A percentile compares a stretch with the other conserved stretches of the same genome.
Evolutionary conservation across 2,329 filamentous ascomycete genomes (phyloP).

Genomic region (Aureobasidium lini): DNA sequence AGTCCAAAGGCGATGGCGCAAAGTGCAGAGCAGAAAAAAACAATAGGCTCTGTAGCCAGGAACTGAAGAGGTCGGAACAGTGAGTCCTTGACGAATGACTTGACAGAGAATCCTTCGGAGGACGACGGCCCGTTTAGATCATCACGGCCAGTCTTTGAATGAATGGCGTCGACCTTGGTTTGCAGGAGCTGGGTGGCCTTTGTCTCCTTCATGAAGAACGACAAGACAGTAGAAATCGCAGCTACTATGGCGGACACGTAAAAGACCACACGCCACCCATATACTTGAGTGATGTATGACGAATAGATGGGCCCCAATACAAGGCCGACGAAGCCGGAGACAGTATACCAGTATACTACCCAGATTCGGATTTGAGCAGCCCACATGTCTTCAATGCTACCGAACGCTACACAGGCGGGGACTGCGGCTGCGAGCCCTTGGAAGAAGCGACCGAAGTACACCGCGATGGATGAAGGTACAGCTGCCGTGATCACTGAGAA

Average conservation of each 20-base stretch:
- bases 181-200: slow-evolving; percentile 37
- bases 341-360: slow-evolving; percentile 41
- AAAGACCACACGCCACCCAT: slow-evolving; percentile 41
- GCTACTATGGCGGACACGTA: slow-evolving; percentile 36
- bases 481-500: slow-evolving; percentile 31
- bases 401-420: slow-evolving; percentile 40
- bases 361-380: slow-evolving; percentile 37
- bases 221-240: slow-evolving; percentile 27
- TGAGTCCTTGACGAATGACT: slow-evolving; percentile 30
- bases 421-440: slow-evolving; percentile 40
- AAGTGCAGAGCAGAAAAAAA: slow-evolving; percentile 33
- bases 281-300: slow-evolving; percentile 31
- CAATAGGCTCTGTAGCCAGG: slow-evolving; percentile 40
- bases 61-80: slow-evolving; percentile 37
- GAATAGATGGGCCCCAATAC: slow-evolving; percentile 39
- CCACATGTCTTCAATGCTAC: slow-evolving; percentile 44
- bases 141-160: slow-evolving; percentile 20
- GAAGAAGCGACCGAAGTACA: slow-evolving; percentile 36
- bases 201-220: slow-evolving; percentile 35
- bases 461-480: slow-evolving; percentile 29
- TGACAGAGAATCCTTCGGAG: slow-evolving; percentile 15
- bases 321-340: slow-evolving; percentile 36
- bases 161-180: slow-evolving; percentile 26
- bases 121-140: slow-evolving; percentile 15
- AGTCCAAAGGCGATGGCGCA: slow-evolving; percentile 19